Conservation (phyloP, 768 basidiomycete species). For the Tulasnella sp. region DNA sequence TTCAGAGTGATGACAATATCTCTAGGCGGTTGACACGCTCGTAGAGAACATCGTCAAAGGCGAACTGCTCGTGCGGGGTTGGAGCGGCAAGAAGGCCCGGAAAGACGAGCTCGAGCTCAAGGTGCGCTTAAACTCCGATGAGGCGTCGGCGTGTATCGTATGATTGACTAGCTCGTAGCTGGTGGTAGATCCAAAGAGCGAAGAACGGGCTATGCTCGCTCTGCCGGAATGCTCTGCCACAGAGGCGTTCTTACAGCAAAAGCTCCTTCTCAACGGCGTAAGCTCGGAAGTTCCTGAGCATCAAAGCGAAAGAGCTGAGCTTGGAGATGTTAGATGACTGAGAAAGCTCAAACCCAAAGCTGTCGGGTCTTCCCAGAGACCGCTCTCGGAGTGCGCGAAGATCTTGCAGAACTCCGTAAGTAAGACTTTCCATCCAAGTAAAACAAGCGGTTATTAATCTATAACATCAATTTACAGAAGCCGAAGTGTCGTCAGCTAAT, state of each 20-base stretch:
- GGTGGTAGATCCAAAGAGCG: background rate
- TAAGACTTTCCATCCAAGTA: background rate
- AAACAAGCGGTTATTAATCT: background rate
- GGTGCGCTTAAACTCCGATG: background rate
- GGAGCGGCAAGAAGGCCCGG: background rate
- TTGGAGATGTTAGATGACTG: background rate
- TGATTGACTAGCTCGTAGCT: background rate
- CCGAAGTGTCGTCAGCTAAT: background rate
- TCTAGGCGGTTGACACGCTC: background rate
- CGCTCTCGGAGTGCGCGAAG: background rate
- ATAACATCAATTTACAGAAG: background rate
- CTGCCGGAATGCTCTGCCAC: background rate
- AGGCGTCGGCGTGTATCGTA: background rate
- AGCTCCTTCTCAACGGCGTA: background rate
- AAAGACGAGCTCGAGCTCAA: background rate
- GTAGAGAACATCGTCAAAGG: background rate
- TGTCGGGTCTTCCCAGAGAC: background rate
- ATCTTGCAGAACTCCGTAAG: background rate
- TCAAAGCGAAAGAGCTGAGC: background rate
- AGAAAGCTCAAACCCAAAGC: background rate
- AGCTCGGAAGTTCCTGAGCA: background rate
- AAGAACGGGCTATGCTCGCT: background rate
- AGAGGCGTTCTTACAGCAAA: background rate
- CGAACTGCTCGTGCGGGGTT: constrained; percentile 5
- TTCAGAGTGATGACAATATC: background rate